Conservation (phyloP, 2,329 filamentous ascomycete genomes). For the Cryphonectria naterciae region DNA sequence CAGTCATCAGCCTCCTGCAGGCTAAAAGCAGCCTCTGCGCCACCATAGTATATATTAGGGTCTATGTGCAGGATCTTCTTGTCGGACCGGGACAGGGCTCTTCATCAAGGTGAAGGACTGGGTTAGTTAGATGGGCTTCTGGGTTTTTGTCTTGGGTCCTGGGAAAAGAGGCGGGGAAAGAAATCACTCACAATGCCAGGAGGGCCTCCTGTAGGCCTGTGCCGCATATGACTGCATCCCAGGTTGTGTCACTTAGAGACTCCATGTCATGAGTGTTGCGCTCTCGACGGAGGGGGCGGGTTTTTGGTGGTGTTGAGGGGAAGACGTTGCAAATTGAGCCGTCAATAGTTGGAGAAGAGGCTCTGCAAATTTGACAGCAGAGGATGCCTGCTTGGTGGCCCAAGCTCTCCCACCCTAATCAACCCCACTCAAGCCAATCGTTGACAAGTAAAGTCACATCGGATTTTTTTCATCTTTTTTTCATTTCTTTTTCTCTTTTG, state of each 20-base stretch:
- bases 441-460: not conserved
- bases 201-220: conserved; percentile 80
- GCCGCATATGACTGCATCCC: conserved; percentile 80
- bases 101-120: conserved; percentile 58
- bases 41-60: conserved; percentile 85
- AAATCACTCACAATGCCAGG: conserved; percentile 70
- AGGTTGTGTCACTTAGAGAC: conserved; percentile 71
- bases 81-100: conserved; percentile 87
- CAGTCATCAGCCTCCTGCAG: conserved; percentile 80
- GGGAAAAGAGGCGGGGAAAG: not conserved
- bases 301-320: conserved; percentile 22
- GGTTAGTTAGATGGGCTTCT: conserved; percentile 71
- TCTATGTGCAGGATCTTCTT: conserved; percentile 93
- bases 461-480: not conserved
- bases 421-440: conserved; percentile 4
- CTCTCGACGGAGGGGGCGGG: not conserved
- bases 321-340: conserved; percentile 30
- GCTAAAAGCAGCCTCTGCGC: conserved; percentile 81
- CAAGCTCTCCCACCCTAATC: conserved; percentile 22
- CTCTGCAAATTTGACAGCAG: conserved; percentile 21
- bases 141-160: conserved; percentile 35
- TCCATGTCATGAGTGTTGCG: conserved; percentile 59
- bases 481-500: conserved; percentile 33
- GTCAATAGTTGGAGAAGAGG: conserved; percentile 17
- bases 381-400: conserved; percentile 2